Evolutionary conservation across 805 yeast species (phyloP).

Genomic region (Candida boidinii): DNA sequence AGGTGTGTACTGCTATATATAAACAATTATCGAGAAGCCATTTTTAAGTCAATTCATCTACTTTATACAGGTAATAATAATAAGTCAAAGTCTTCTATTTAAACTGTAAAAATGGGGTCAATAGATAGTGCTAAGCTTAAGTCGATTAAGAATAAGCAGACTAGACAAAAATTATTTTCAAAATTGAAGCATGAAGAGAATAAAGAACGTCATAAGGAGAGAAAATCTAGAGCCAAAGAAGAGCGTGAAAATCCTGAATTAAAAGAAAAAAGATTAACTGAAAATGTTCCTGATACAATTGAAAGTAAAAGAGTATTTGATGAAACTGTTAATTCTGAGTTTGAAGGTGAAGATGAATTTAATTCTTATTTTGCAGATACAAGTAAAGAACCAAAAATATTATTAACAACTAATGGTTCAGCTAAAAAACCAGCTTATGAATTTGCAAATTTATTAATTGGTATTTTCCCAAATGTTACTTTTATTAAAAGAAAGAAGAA

Average conservation of each 20-base stretch:
- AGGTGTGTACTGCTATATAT: too few relatives aligned
- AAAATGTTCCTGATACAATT: conserved; percentile 73
- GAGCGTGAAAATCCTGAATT: conserved; percentile 79
- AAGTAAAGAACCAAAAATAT: conserved; percentile 66
- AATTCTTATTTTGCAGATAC: conserved; percentile 43
- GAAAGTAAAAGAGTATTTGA: conserved; percentile 81
- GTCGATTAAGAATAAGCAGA: conserved; percentile 63
- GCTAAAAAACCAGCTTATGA: conserved; percentile 85
- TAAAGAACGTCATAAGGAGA: conserved; percentile 65
- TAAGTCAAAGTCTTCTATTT: too few relatives aligned
- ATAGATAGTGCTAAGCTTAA: conserved; percentile 32
- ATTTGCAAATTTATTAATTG: conserved; percentile 80
- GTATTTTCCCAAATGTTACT: conserved; percentile 75
- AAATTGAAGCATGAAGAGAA: conserved; percentile 66
- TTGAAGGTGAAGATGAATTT: conserved; percentile 61
- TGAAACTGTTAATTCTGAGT: conserved; percentile 61
- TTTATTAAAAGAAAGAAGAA: conserved; percentile 85
- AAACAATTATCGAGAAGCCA: too few relatives aligned
- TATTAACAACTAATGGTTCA: conserved; percentile 80
- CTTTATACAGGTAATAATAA: too few relatives aligned
- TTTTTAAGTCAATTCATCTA: too few relatives aligned
- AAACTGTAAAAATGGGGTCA: conserved; percentile 16
- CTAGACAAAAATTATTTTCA: conserved; percentile 71
- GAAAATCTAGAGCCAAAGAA: conserved; percentile 80
- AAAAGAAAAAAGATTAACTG: conserved; percentile 68